phyloP scores from a whole-genome alignment of 441 rosid species.

The Erysimum pusillum region DNA sequence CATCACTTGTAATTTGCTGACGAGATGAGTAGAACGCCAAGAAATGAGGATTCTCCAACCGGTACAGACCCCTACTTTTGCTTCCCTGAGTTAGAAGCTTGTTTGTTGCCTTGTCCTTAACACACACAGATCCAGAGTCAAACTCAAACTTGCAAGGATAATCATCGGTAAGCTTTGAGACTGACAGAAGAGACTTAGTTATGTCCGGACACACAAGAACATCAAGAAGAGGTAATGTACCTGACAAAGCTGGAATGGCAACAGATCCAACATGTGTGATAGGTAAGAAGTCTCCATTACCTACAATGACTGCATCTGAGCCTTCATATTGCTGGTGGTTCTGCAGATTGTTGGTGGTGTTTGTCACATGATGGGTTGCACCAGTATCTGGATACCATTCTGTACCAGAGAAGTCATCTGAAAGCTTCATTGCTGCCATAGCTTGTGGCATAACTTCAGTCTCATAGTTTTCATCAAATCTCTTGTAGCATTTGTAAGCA shows the following conservation, averaged over 20 bases:
- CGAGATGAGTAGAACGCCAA: neutral
- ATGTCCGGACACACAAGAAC: neutral
- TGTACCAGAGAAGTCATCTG: neutral
- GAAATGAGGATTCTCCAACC: neutral
- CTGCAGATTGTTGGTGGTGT: neutral
- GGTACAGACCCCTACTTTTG: neutral
- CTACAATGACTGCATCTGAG: neutral
- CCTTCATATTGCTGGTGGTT: neutral
- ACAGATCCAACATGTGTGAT: neutral
- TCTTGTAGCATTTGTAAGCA: neutral
- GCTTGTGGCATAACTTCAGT: too few species aligned
- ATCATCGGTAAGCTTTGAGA: too few species aligned
- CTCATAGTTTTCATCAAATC: neutral
- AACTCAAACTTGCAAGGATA: too few species aligned
- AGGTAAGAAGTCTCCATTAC: neutral
- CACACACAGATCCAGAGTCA: too few species aligned
- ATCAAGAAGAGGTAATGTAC: neutral
- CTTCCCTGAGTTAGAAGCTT: neutral
- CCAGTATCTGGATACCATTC: neutral
- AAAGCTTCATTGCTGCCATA: neutral
- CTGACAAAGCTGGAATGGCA: neutral
- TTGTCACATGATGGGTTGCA: neutral
- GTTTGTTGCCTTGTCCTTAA: too few species aligned
- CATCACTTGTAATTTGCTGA: neutral
- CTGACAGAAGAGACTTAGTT: neutral